Conservation (phyloP, 345 rosid species). For the Citrus reticulata region DNA sequence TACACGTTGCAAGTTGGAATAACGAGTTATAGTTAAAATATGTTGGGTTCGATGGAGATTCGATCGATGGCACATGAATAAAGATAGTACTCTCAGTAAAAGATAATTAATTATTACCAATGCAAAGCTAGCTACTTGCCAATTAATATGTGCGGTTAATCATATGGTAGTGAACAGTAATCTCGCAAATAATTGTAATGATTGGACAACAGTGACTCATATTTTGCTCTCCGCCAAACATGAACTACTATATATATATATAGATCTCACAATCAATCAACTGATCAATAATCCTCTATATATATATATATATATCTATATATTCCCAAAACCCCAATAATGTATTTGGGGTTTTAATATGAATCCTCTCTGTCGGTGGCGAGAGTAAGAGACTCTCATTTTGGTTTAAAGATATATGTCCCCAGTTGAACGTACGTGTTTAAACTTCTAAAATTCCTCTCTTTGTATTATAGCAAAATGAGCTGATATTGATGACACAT, state of each 20-base stretch:
- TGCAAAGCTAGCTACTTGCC: no score
- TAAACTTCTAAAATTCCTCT: not conserved
- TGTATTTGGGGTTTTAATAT: not conserved
- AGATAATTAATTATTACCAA: no score
- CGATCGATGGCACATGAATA: no score
- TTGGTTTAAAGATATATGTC: not conserved
- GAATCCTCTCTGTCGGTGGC: constrained; percentile 7
- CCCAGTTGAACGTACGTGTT: not conserved
- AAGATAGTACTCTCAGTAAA: no score
- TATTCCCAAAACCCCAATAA: not conserved
- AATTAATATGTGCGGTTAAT: no score
- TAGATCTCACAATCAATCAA: not conserved
- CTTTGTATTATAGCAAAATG: not conserved
- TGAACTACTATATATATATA: not conserved
- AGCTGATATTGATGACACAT: not conserved
- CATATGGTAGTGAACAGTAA: no score
- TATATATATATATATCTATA: no score
- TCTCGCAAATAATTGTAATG: not conserved
- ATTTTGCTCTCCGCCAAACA: not conserved
- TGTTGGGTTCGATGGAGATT: not conserved
- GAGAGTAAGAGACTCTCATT: no score
- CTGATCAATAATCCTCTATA: not conserved
- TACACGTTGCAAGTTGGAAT: not conserved
- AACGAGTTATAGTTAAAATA: not conserved
- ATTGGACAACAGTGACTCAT: constrained; percentile 4